Base-by-base conservation (phyloP, 371 early-diverging fungal genomes). In the Rhizopus delemar region DNA sequence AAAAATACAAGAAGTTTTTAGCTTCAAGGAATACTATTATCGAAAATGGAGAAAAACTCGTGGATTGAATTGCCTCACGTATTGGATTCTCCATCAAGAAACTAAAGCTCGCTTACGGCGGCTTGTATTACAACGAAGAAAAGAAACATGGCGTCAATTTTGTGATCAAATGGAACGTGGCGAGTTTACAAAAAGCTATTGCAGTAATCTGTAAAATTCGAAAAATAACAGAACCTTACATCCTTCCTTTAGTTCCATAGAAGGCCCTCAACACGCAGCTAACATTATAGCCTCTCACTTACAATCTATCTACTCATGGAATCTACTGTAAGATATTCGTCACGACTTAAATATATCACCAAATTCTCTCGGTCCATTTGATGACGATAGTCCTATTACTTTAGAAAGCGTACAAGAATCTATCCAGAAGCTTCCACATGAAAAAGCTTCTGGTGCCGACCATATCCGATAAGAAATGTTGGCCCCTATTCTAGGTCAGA, bases 401-500 rank as follows among this genome's bases (percentile, higher is more conserved):
- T 2, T 41, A n/a, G 41, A 55, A 8, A 55, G 22, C 8, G 43
- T 55, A 12, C n/a, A 8, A 11, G 9, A 13, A 5, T 57, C 63
- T 11, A 29, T 63, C 8, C 32, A 50, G 8, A 7, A 41, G 11
- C 32, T 65, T 3, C 54, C 65, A 1, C 15, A 9, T 5, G 6
- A 46, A 5, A 72, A 68, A 59, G 69, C 69, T 7, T 65, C 71
- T 13, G 69, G 71, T 3, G 36, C 29, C 1, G 63, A 70, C 16
- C 69, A 70, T 31, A 33, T 70, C 1, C 35, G 52, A 0, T 50
- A 53, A 7, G 69, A 66, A 56, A 74, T 70, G 75, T 59, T 70
- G 0, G 3, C 29, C 2, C 68, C 68, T 0, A 35, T 72, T 0
- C 15, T 22, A 0, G 28, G 31, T 2, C 16, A 53, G 0, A 45